Conservation (phyloP, 768 basidiomycete species). For the Pulveroboletus sp. region DNA sequence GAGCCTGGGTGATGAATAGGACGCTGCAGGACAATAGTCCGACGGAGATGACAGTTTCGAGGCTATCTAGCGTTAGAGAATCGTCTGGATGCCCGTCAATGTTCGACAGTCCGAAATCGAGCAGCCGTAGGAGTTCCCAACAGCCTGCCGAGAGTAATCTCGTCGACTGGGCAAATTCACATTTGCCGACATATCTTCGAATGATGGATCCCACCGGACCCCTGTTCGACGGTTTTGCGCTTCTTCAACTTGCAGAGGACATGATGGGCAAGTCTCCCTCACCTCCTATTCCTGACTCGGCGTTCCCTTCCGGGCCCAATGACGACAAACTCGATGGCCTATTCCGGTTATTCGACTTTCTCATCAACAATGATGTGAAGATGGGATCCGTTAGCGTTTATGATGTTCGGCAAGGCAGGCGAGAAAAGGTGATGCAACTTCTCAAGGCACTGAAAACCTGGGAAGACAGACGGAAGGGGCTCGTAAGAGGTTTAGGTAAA, state of each 20-base stretch:
- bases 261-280: conserved; percentile 61
- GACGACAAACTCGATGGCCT: conserved; percentile 86
- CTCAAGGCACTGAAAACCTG: neutral
- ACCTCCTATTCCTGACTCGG: conserved; percentile 74
- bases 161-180: conserved; percentile 85
- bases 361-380: conserved; percentile 87
- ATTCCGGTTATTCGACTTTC: conserved; percentile 84
- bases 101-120: conserved; percentile 31
- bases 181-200: conserved; percentile 61
- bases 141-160: conserved; percentile 45
- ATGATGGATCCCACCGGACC: conserved; percentile 43
- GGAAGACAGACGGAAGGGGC: neutral
- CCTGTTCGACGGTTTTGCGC: conserved; percentile 66
- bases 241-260: conserved; percentile 82
- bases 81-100: conserved; percentile 38
- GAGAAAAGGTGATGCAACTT: conserved; percentile 71
- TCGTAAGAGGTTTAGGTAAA: neutral
- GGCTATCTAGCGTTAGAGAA: conserved; percentile 43
- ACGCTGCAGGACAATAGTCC: conserved; percentile 32
- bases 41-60: conserved; percentile 43
- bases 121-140: conserved; percentile 9
- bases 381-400: conserved; percentile 92
- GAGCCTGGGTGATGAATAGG: conserved; percentile 12
- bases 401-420: conserved; percentile 78
- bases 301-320: conserved; percentile 61